Conservation (phyloP, 352 stramenopile species). For the Phytopythium kandeliae region DNA sequence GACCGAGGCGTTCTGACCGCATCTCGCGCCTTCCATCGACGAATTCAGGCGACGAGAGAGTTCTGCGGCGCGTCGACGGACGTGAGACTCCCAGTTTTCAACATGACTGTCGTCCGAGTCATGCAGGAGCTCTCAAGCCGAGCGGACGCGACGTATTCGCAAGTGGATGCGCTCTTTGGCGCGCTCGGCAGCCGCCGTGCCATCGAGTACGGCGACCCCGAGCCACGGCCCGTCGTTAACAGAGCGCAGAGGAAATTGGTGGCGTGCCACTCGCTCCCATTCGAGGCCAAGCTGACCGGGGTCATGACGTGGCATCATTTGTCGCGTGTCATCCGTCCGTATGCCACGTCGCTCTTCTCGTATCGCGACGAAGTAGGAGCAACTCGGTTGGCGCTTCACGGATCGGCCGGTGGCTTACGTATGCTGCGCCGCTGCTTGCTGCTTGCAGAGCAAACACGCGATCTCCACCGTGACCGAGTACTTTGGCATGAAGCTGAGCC, state of each 20-base stretch:
- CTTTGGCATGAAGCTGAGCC: slow-evolving; percentile 8
- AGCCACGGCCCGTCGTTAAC: neutral
- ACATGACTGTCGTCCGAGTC: neutral
- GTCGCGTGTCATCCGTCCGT: neutral
- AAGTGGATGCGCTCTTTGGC: neutral
- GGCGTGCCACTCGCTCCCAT: neutral
- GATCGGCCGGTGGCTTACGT: too few relatives aligned
- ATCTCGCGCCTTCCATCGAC: neutral
- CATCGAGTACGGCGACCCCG: neutral
- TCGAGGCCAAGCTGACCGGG: neutral
- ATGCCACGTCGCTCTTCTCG: slow-evolving; percentile 3
- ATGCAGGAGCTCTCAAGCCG: neutral
- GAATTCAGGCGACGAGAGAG: neutral
- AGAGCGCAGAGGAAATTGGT: neutral
- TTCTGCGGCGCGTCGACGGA: neutral
- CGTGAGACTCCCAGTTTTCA: neutral
- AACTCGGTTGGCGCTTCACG: too few relatives aligned
- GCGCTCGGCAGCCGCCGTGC: neutral
- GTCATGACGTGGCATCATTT: slow-evolving; percentile 1
- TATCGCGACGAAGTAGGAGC: neutral
- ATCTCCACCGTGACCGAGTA: slow-evolving; percentile 5
- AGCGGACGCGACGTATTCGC: neutral
- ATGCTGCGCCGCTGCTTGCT: neutral
- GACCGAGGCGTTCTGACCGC: too few relatives aligned
- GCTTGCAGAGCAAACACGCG: neutral